These are phyloP conservation scores for Calonectria pteridis DNA, from an alignment of 2,329 filamentous ascomycete species.

Conservation along the genomic window DNA sequence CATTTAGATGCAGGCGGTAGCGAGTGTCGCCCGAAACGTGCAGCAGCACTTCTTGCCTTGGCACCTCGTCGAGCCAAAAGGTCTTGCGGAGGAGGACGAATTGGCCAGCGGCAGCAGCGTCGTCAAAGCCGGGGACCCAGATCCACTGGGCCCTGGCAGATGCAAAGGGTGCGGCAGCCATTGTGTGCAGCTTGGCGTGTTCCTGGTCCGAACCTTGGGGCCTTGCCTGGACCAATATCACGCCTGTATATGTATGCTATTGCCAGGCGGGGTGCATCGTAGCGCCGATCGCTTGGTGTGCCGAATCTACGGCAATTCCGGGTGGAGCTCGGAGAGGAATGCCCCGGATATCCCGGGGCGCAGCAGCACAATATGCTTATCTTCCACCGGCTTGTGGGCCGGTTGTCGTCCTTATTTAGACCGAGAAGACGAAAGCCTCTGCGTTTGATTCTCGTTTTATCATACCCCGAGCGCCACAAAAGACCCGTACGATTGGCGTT, in stretches of 20 bases:
- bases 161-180: conserved; percentile 9
- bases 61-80: conserved; percentile 2
- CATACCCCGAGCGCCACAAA: neutral
- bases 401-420: neutral
- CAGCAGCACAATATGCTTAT: neutral
- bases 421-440: neutral
- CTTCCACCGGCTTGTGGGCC: neutral
- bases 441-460: neutral
- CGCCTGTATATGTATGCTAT: conserved; percentile 3
- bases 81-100: conserved; percentile 19
- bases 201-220: neutral
- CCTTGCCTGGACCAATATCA: neutral
- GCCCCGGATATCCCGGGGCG: neutral
- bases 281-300: neutral
- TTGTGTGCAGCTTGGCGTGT: neutral
- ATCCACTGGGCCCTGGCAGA: conserved; percentile 16
- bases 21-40: conserved; percentile 24
- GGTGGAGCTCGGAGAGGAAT: neutral
- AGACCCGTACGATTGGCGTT: neutral
- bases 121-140: conserved; percentile 21
- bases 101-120: conserved; percentile 6
- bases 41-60: neutral
- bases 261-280: neutral
- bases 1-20: conserved; percentile 22
- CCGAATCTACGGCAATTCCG: conserved; percentile 8